phyloP scores from a whole-genome alignment of 208 protist genomes.

The Porcisia hertigi region DNA sequence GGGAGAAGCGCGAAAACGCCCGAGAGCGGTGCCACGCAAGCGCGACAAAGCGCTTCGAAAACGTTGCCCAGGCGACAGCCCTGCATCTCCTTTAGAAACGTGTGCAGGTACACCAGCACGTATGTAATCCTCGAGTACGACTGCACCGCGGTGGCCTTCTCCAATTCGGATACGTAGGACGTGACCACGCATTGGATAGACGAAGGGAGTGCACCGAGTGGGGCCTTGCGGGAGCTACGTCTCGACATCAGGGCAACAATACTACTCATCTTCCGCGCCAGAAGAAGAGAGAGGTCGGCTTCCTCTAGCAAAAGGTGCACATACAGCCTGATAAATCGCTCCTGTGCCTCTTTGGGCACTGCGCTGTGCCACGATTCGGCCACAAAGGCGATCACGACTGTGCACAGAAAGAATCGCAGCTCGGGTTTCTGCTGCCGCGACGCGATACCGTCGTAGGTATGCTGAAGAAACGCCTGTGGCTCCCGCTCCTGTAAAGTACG shows the following conservation, averaged over 20 bases:
- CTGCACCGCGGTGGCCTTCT: conserved; percentile 4
- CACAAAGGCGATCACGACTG: conserved; percentile 61
- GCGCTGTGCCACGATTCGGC: conserved; percentile 63
- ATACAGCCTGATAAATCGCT: conserved; percentile 43
- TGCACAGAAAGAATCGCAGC: conserved; percentile 72
- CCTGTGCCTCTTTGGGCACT: conserved; percentile 39
- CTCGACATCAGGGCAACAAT: conserved; percentile 66
- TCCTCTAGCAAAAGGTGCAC: conserved; percentile 36
- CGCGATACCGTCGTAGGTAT: conserved; percentile 55
- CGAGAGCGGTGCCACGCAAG: conserved; percentile 50
- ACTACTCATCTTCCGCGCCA: conserved; percentile 61
- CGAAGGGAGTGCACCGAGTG: conserved; percentile 38
- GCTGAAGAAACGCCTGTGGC: conserved; percentile 60
- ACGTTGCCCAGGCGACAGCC: conserved; percentile 44
- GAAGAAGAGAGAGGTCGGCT: conserved; percentile 24
- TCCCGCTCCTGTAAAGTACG: conserved; percentile 53
- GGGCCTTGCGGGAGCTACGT: conserved; percentile 31
- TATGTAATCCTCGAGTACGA: conserved; percentile 26
- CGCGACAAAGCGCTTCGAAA: conserved; percentile 50
- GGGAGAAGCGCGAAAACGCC: conserved; percentile 40
- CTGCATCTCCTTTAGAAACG: conserved; percentile 73
- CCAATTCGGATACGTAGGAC: conserved; percentile 30
- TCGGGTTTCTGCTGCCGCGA: conserved; percentile 25
- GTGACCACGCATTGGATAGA: conserved; percentile 34
- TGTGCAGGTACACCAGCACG: conserved; percentile 59